Evolutionary conservation across 306 rosid genomes (phyloP), one percentile per base, ranked within the genome.

Genomic region (Fragaria ananassa): DNA sequence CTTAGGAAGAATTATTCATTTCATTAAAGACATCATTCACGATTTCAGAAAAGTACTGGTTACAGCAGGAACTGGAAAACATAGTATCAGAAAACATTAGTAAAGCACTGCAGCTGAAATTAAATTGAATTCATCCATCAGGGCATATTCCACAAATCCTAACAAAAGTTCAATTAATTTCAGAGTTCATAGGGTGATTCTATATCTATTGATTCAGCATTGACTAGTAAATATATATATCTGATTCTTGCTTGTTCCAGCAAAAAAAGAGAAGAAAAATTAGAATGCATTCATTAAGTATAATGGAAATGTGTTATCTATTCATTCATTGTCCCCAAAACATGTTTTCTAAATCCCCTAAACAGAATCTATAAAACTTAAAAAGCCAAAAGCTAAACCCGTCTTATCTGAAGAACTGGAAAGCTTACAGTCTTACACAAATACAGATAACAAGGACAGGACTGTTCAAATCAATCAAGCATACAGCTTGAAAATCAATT

Each of bases 391-490:
- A 7, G 0, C n/a, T 51, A 6, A 50, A 18, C 1, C 19, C 69
- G 46, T 77, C 23, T 69, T 46, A 60, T 57, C 9, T 72, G 49
- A 54, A 45, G 56, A 70, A 54, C 21, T 7, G 57, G 46, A n/a
- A 10, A 57, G 21, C 9, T 1, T 8, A 66, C 15, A 72, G 35
- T 31, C 9, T 1, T 8, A 66, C 15, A 72, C 31, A 5, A 41
- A 50, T 14, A 21, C 27, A 47, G 68, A 44, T 23, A 58, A 58
- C 35, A 35, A 18, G 68, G n/a, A 21, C 51, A 70, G 6, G 49
- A 74, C 41, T 76, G 67, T 53, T 37, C 19, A 57, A 74, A 80
- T 74, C 75, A 75, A 80, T 37, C 41, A 37, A 37, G 41, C 41
- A 0, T 37, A 37, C 41, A 37, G 41, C 41, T 37, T 37, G 41